Percentiles rank a stretch among this genome's conserved stretches.
Evolutionary conservation across 139 green algal genomes (phyloP).

Genomic region (Haematococcus lacustris): DNA sequence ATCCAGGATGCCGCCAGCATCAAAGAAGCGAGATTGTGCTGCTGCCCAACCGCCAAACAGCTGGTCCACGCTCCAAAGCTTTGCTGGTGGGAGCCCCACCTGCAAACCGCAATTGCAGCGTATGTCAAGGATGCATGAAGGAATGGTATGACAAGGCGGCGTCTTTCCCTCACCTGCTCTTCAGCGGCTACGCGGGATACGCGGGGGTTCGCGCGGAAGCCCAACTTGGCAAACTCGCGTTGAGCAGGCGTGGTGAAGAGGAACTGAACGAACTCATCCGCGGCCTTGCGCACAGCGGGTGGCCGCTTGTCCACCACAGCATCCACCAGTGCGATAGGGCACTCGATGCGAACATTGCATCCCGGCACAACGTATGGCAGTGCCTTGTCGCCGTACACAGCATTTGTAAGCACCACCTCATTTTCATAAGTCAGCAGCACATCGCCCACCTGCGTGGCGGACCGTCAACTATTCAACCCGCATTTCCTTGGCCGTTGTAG

Average conservation of each 20-base stretch:
- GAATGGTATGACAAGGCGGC: not conserved
- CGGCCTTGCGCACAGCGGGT: slow-evolving; percentile 37
- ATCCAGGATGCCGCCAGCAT: slow-evolving; percentile 51
- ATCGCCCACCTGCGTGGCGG: not conserved
- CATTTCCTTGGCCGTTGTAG: not conserved
- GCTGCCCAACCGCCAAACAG: slow-evolving; percentile 59
- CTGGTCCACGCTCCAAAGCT: slow-evolving; percentile 51
- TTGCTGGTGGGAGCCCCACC: slow-evolving; percentile 13
- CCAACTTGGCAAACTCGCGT: slow-evolving; percentile 60
- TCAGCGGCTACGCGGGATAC: slow-evolving; percentile 24
- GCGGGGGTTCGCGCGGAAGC: slow-evolving; percentile 50
- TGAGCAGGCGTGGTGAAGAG: slow-evolving; percentile 61
- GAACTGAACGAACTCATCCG: slow-evolving; percentile 61
- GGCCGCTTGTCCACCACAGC: slow-evolving; percentile 31
- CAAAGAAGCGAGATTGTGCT: slow-evolving; percentile 61
- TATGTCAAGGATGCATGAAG: not conserved
- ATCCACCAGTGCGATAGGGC: slow-evolving; percentile 43
- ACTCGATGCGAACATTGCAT: slow-evolving; percentile 54
- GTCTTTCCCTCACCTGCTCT: slow-evolving; percentile 13
- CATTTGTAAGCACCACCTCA: slow-evolving; percentile 77
- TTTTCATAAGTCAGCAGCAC: slow-evolving; percentile 87
- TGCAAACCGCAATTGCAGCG: not conserved
- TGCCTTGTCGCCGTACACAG: slow-evolving; percentile 49
- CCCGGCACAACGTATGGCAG: slow-evolving; percentile 66
- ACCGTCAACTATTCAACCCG: not conserved